These are phyloP conservation scores for Trametes maxima DNA, from an alignment of 768 basidiomycete genomes.

Conservation along the genomic window DNA sequence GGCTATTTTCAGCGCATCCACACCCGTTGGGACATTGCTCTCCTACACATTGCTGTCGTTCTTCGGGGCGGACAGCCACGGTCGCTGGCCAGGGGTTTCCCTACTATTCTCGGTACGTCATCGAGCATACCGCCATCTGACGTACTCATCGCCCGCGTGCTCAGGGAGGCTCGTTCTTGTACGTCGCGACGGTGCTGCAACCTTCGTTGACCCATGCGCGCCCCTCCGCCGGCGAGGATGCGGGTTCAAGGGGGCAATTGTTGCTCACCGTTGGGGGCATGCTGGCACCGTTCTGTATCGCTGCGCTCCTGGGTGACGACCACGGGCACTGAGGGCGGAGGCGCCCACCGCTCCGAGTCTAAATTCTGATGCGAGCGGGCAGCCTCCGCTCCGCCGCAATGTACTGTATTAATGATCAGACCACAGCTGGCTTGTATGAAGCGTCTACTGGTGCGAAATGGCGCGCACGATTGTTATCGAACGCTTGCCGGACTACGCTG, in stretches of 20 bases:
- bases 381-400: background rate
- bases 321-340: constrained; percentile 14
- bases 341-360: background rate
- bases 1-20: constrained; percentile 77
- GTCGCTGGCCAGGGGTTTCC: constrained; percentile 71
- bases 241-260: constrained; percentile 1
- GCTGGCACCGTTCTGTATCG: constrained; percentile 19
- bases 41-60: constrained; percentile 70
- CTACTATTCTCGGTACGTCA: constrained; percentile 76
- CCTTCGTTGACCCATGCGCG: constrained; percentile 15
- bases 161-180: constrained; percentile 27
- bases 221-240: background rate
- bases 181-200: constrained; percentile 28
- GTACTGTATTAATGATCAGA: constrained; percentile 4
- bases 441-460: background rate
- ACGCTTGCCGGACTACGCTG: background rate
- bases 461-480: background rate
- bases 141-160: background rate
- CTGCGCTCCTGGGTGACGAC: constrained; percentile 16
- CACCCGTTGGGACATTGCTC: constrained; percentile 79
- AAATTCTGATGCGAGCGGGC: background rate
- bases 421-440: background rate
- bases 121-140: background rate
- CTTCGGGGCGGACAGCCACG: constrained; percentile 46
- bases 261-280: constrained; percentile 22